Evolutionary conservation across 495 filamentous ascomycete species (phyloP).

Genomic region (Penicillium samsonianum): DNA sequence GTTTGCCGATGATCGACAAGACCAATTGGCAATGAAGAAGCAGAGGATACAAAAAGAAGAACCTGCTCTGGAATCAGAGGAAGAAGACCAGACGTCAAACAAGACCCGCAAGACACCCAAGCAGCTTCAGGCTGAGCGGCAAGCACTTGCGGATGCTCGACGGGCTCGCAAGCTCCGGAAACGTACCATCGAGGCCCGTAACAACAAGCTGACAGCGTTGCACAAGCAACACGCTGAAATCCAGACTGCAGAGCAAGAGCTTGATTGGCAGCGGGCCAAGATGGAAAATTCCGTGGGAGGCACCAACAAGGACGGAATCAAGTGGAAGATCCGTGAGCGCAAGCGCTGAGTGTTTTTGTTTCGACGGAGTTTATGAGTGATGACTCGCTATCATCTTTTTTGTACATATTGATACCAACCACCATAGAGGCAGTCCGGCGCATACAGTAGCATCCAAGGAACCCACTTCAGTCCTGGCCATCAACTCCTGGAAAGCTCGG

Average conservation of each 20-base stretch:
- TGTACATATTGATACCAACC: conserved; percentile 19
- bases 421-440: conserved; percentile 15
- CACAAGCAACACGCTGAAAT: conserved; percentile 72
- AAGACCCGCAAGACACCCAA: conserved; percentile 39
- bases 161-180: conserved; percentile 49
- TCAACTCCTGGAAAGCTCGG: background rate
- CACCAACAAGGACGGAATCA: conserved; percentile 76
- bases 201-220: conserved; percentile 61
- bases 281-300: conserved; percentile 83
- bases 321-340: conserved; percentile 79
- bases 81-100: conserved; percentile 29
- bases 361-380: conserved; percentile 28
- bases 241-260: conserved; percentile 66
- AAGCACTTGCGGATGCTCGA: conserved; percentile 44
- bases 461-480: background rate
- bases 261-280: conserved; percentile 74
- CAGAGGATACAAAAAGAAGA: conserved; percentile 22
- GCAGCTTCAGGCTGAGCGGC: conserved; percentile 42
- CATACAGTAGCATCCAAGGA: conserved; percentile 9
- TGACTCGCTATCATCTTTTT: conserved; percentile 23
- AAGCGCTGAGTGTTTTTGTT: conserved; percentile 59
- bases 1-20: conserved; percentile 56
- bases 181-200: conserved; percentile 48
- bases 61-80: conserved; percentile 31
- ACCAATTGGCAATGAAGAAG: conserved; percentile 47